phyloP scores from a whole-genome alignment of 352 stramenopile genomes.

The Phytophthora tentaculata region DNA sequence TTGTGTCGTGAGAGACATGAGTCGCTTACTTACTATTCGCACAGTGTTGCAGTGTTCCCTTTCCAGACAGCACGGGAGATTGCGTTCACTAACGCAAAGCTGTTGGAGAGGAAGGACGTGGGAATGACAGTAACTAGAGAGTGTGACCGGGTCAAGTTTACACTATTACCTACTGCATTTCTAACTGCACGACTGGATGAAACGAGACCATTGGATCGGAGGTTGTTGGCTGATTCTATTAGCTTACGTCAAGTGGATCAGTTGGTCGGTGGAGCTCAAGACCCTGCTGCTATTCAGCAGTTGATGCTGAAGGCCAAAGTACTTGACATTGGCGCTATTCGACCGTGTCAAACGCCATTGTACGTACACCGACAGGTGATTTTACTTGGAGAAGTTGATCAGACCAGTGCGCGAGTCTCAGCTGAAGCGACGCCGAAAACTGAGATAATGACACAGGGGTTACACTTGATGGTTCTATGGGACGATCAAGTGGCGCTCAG shows the following conservation, averaged over 20 bases:
- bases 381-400: conserved; percentile 49
- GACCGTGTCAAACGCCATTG: conserved; percentile 58
- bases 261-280: conserved; percentile 21
- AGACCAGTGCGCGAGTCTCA: background rate
- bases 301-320: conserved; percentile 52
- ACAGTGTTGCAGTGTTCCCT: conserved; percentile 41
- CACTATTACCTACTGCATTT: conserved; percentile 49
- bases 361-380: conserved; percentile 72
- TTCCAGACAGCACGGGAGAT: conserved; percentile 47
- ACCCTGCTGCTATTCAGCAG: conserved; percentile 40
- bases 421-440: conserved; percentile 13
- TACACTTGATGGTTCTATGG: conserved; percentile 70
- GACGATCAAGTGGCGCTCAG: conserved; percentile 75
- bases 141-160: conserved; percentile 22
- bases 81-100: conserved; percentile 64
- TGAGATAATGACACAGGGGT: conserved; percentile 30
- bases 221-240: conserved; percentile 31
- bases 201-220: conserved; percentile 29
- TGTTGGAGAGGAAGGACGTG: conserved; percentile 57
- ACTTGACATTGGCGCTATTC: conserved; percentile 73
- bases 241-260: conserved; percentile 36
- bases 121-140: conserved; percentile 4
- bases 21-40: background rate
- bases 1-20: background rate
- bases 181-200: conserved; percentile 43